Evolutionary conservation across 176 grass and related monocot species (phyloP).

Genomic region (Rhynchospora tenuis): DNA sequence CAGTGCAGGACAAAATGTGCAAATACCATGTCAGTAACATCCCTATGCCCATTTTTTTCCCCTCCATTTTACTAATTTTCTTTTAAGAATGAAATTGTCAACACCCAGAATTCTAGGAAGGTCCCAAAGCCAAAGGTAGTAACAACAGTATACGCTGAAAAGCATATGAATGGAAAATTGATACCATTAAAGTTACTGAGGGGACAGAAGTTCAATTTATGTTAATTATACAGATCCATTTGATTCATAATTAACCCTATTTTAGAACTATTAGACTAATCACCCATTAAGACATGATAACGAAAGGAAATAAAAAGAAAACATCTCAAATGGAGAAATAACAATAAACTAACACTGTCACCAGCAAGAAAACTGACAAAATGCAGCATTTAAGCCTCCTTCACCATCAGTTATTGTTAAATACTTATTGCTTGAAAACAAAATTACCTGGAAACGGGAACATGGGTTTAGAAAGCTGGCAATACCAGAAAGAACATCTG

Average conservation of each 20-base stretch:
- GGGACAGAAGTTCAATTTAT: not conserved
- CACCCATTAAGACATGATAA: conserved; percentile 14
- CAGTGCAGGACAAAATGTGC: not conserved
- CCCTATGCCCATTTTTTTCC: not conserved
- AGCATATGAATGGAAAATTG: not conserved
- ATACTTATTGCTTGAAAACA: not conserved
- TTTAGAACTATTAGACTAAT: not conserved
- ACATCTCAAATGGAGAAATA: not conserved
- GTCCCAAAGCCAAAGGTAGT: conserved; percentile 1
- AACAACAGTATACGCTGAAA: not conserved
- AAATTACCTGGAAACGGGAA: conserved; percentile 62
- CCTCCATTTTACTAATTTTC: not conserved
- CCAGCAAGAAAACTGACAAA: not conserved
- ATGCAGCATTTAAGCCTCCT: not conserved
- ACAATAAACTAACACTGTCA: not conserved
- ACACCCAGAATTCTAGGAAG: conserved; percentile 22
- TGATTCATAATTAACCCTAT: not conserved
- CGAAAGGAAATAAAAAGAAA: conserved; percentile 10
- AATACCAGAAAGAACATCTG: conserved; percentile 91
- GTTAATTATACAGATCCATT: not conserved
- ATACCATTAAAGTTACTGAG: not conserved
- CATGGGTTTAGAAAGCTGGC: conserved; percentile 77
- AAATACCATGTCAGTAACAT: not conserved
- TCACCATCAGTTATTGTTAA: not conserved
- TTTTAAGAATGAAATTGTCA: conserved; percentile 20